These are phyloP conservation scores for Cryptomeria japonica DNA, from an alignment of 75 land plant species.

Conservation along the genomic window DNA sequence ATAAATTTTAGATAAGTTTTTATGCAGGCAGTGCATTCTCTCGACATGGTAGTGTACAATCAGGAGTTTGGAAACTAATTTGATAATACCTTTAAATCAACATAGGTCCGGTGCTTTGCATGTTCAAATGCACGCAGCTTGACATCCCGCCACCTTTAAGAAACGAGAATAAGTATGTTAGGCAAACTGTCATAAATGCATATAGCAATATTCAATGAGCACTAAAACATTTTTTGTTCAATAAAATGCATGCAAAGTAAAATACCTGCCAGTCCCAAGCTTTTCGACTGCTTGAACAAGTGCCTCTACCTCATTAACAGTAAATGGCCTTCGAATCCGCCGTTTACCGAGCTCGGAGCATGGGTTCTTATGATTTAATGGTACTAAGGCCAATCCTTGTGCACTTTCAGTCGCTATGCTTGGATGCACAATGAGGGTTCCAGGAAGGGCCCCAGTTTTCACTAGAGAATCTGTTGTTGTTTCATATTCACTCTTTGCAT, in stretches of 20 bases:
- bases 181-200: background rate
- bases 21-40: background rate
- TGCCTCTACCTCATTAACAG: conserved; percentile 91
- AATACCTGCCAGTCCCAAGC: conserved; percentile 95
- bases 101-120: conserved; percentile 88
- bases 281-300: conserved; percentile 89
- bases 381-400: conserved; percentile 65
- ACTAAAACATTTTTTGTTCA: background rate
- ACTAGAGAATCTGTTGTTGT: conserved; percentile 3
- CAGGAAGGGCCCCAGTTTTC: conserved; percentile 4
- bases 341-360: conserved; percentile 69
- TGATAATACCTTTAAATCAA: conserved; percentile 77
- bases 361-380: conserved; percentile 47
- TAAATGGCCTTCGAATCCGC: conserved; percentile 84
- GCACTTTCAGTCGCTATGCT: conserved; percentile 15
- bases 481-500: conserved; percentile 32
- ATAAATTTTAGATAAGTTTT: background rate
- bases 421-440: conserved; percentile 16
- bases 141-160: conserved; percentile 82
- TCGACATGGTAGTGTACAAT: background rate
- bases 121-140: conserved; percentile 74
- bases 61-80: background rate
- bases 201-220: background rate
- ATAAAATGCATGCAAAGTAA: background rate
- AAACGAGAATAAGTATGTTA: background rate